These are phyloP conservation scores for Herpetomonas samuelpessoai DNA, from an alignment of 208 protist genomes.

Conservation along the genomic window DNA sequence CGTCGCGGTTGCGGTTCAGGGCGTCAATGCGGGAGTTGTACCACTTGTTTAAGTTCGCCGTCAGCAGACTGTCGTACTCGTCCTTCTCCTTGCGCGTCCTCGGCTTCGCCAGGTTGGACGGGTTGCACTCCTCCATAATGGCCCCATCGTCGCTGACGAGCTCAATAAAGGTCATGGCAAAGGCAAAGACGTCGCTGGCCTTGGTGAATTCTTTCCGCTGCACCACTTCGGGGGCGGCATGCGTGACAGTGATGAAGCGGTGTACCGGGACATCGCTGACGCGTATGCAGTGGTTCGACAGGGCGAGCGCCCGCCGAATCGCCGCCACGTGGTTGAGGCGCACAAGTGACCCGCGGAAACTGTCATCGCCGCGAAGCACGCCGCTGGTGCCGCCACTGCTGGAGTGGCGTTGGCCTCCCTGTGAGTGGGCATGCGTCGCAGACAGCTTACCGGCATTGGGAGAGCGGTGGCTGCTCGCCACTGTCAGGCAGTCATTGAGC, in stretches of 20 bases:
- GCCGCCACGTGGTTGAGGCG: constrained; percentile 31
- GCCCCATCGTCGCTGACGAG: constrained; percentile 43
- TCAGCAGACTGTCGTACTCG: constrained; percentile 29
- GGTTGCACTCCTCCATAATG: constrained; percentile 47
- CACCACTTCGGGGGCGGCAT: constrained; percentile 65
- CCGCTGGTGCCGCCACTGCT: background rate
- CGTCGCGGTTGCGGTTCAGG: constrained; percentile 18
- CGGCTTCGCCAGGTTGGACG: constrained; percentile 19
- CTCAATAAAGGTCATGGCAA: constrained; percentile 85
- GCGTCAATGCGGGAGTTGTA: constrained; percentile 26
- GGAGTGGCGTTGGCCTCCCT: background rate
- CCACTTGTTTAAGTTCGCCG: constrained; percentile 36
- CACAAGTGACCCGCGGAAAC: constrained; percentile 8
- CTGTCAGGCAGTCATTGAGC: background rate
- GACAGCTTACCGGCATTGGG: background rate
- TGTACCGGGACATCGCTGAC: constrained; percentile 28
- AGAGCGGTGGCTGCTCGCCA: too few relatives aligned
- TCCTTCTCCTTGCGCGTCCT: constrained; percentile 34
- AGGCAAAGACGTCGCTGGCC: constrained; percentile 77
- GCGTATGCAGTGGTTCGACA: background rate
- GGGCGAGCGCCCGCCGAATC: constrained; percentile 27
- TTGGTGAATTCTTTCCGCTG: constrained; percentile 36
- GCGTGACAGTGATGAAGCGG: constrained; percentile 48
- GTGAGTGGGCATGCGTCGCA: background rate
- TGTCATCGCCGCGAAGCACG: background rate